Base-by-base conservation (phyloP, 2,329 filamentous ascomycete species). In the Sphaerulina vaccinii region DNA sequence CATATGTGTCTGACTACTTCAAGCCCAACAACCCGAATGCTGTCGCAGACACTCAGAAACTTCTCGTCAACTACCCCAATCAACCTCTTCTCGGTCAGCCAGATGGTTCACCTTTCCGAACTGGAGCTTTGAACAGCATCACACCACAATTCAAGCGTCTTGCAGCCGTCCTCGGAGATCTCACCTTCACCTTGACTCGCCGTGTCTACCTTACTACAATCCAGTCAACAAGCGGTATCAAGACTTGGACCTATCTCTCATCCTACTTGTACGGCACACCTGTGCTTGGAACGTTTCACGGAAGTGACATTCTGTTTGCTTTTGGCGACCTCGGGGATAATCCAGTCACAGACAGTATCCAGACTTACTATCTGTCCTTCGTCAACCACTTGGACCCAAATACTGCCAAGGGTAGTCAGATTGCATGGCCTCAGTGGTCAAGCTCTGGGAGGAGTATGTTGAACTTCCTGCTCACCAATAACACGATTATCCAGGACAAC, bases 81-180 rank as follows among this genome's bases (percentile, higher is more conserved):
- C 72, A 74, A 18, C 66, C 76, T 18, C 44, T 59, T 6, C 15
- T 44, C 3, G 62, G 69, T 70, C 0, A 71, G 81, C 71, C 75
- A 7, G 73, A 78, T 15, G 88, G 88, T 27, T 87, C 83, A 1
- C 88, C 88, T 1, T 91, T 88, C 75, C 77, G 83, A 42, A 91
- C 87, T 0, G 75, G 80, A 1, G 55, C 79, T 8, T 57, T 85
- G n/a, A 88, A 92, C 71, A 83, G 86, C 62, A 75, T 83, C 63
- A 90, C 88, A 65, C 86, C 88, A 0, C 80, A 87, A 58, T 91
- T 83, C 76, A 92, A 91, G 70, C 85, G 86, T 11, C 73, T 90
- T 0, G 83, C 86, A 1, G 87, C 88, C 29, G 80, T 92, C 70
- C 32, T 81, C 0, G 88, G 88, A 11, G 88, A 93, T 64, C 62